phyloP scores from a whole-genome alignment of 164 flowering plant species.

The grape (Vitis vinifera) region ASM3070453v1 NC_081814.1:2940001-2940500 shows the following conservation, averaged over 20 bases:
- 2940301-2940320: slow-evolving; percentile 91
- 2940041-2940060: too few relatives aligned
- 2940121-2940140: too few relatives aligned
- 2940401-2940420: too few relatives aligned
- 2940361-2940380: background rate
- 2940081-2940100: too few relatives aligned
- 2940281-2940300: slow-evolving; percentile 85
- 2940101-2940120: too few relatives aligned
- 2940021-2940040: too few relatives aligned
- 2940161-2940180: background rate
- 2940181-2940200: background rate
- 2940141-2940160: background rate
- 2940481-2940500: too few relatives aligned
- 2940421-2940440: too few relatives aligned
- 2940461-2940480: too few relatives aligned
- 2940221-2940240: slow-evolving; percentile 63
- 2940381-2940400: background rate
- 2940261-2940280: slow-evolving; percentile 96
- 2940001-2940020: too few relatives aligned
- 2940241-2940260: slow-evolving; percentile 67
- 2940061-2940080: too few relatives aligned
- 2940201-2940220: slow-evolving; percentile 30
- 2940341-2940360: slow-evolving; percentile 74
- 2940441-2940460: too few relatives aligned
- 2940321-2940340: slow-evolving; percentile 96